phyloP scores from a whole-genome alignment of 2,329 filamentous ascomycete genomes.

The Penicillium sp. region DNA sequence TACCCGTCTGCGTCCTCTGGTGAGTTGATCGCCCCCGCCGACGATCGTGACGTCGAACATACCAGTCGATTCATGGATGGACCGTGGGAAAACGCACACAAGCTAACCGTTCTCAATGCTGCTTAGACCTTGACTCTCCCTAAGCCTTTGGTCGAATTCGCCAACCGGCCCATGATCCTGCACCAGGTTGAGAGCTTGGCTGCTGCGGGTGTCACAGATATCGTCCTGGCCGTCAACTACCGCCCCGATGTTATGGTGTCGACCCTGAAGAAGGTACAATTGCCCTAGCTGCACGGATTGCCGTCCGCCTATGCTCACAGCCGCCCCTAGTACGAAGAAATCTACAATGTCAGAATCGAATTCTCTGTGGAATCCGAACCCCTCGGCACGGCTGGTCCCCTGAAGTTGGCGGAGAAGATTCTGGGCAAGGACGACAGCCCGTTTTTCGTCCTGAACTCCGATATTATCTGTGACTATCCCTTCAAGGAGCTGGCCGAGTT shows the following conservation, averaged over 20 bases:
- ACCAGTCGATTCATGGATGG: too few relatives aligned
- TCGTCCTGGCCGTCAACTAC: slow-evolving; percentile 98
- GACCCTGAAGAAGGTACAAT: slow-evolving; percentile 75
- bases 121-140: slow-evolving; percentile 84
- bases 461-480: slow-evolving; percentile 96
- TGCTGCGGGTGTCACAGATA: slow-evolving; percentile 87
- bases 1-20: slow-evolving; percentile 90
- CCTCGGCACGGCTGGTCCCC: slow-evolving; percentile 83
- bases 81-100: too few relatives aligned
- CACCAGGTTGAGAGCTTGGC: slow-evolving; percentile 95
- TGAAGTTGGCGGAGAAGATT: slow-evolving; percentile 89
- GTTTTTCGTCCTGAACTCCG: slow-evolving; percentile 97
- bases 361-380: slow-evolving; percentile 96
- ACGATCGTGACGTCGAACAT: too few relatives aligned
- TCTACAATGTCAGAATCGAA: slow-evolving; percentile 89
- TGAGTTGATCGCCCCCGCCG: slow-evolving; percentile 51
- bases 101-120: too few relatives aligned
- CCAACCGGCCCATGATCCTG: slow-evolving; percentile 97
- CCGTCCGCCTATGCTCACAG: too few relatives aligned
- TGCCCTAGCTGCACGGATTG: too few relatives aligned
- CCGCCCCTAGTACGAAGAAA: slow-evolving; percentile 90
- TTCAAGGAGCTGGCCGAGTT: slow-evolving; percentile 83
- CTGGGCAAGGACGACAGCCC: slow-evolving; percentile 86
- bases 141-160: slow-evolving; percentile 96
- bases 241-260: slow-evolving; percentile 95